Percentiles rank a stretch among this genome's conserved stretches.
Conservation (phyloP, 306 rosid genomes). For the Rosa persica region DNA sequence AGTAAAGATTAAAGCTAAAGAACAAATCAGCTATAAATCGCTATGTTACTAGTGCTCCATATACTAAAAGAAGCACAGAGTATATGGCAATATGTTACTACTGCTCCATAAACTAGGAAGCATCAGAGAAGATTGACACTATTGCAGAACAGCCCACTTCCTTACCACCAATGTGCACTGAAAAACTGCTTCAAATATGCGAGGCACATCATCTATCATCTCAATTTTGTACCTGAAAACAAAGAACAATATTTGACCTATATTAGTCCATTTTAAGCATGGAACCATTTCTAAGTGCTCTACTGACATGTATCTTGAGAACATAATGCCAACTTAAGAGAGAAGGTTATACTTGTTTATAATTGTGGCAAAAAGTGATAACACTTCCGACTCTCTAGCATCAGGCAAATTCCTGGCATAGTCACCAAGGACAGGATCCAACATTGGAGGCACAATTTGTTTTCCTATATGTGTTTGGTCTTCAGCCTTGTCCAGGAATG, state of each 20-base stretch:
- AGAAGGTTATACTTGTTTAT: conserved; percentile 70
- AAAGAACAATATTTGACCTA: not conserved
- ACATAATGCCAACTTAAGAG: not conserved
- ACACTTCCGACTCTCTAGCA: conserved; percentile 97
- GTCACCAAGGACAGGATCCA: conserved; percentile 98
- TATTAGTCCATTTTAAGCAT: not conserved
- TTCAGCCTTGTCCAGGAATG: conserved; percentile 98
- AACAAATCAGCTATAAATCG: not conserved
- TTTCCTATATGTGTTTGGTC: conserved; percentile 96
- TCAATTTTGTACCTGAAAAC: conserved; percentile 73
- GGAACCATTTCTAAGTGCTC: not conserved
- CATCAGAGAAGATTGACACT: not conserved
- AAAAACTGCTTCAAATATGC: conserved; percentile 96
- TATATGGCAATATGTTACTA: not conserved
- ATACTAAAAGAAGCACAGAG: not conserved
- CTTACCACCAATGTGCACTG: conserved; percentile 97
- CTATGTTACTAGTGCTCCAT: not conserved
- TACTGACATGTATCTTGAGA: not conserved
- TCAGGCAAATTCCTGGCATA: conserved; percentile 97
- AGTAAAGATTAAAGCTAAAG: conserved; percentile 10
- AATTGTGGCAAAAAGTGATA: conserved; percentile 96
- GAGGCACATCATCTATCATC: conserved; percentile 93
- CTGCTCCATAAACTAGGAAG: not conserved
- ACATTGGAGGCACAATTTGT: conserved; percentile 98
- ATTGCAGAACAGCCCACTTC: not conserved